Evolutionary conservation across 1,284 basidiomycete species (phyloP).

Genomic region (Trichosporon inkin): DNA sequence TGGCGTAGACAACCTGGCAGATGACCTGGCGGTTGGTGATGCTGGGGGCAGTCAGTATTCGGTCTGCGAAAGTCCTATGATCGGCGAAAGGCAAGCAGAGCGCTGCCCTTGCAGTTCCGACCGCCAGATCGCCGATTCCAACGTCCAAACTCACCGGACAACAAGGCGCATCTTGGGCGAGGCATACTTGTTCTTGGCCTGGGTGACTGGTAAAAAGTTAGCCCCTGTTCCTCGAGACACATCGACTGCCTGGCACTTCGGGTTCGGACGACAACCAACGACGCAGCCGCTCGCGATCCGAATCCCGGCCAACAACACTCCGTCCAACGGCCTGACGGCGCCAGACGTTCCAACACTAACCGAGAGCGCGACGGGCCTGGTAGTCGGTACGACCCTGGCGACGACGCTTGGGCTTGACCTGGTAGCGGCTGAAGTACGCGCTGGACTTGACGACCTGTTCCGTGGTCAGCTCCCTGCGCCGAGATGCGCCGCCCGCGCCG

Average conservation of each 20-base stretch:
- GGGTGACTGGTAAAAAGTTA: conserved; percentile 50
- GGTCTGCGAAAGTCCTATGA: not conserved
- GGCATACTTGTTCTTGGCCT: conserved; percentile 99
- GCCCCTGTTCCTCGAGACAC: not conserved
- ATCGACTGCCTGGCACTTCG: not conserved
- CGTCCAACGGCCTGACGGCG: too few relatives aligned
- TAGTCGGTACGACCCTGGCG: conserved; percentile 99
- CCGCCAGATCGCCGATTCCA: not conserved
- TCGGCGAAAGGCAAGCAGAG: not conserved
- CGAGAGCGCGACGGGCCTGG: conserved; percentile 60
- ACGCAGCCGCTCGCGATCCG: too few relatives aligned
- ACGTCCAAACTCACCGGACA: conserved; percentile 1
- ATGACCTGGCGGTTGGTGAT: conserved; percentile 93
- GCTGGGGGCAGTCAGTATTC: conserved; percentile 82
- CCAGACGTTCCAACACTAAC: too few relatives aligned
- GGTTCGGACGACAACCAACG: not conserved
- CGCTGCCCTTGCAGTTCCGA: not conserved
- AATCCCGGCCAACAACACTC: too few relatives aligned
- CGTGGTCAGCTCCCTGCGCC: not conserved
- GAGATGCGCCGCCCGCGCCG: too few relatives aligned
- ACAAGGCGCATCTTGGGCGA: conserved; percentile 98
- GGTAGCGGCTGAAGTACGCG: conserved; percentile 56
- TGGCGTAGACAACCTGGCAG: conserved; percentile 92
- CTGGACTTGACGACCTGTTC: not conserved
- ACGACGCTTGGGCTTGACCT: conserved; percentile 91